These are phyloP conservation scores for Candida broadrunensis DNA, from an alignment of 805 yeast genomes.

Conservation along the genomic window DNA sequence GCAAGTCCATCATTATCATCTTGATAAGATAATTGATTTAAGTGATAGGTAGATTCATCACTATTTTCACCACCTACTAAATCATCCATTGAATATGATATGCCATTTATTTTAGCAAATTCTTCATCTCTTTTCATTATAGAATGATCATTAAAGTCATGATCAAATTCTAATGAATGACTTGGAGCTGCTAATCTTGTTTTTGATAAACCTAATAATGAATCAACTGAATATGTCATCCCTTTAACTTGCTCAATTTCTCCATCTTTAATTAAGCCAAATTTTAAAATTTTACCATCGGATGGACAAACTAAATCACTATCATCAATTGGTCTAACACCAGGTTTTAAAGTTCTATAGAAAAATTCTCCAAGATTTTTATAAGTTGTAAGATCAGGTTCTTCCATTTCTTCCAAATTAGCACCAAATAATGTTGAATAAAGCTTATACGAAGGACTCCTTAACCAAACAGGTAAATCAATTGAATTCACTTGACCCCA, in stretches of 20 bases:
- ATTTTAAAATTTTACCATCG: constrained; percentile 85
- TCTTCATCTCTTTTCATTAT: constrained; percentile 58
- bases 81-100: constrained; percentile 67
- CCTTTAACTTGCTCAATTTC: constrained; percentile 97
- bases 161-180: constrained; percentile 45
- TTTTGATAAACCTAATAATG: constrained; percentile 69
- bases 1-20: constrained; percentile 68
- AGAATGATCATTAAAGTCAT: constrained; percentile 36
- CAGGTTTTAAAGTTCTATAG: constrained; percentile 76
- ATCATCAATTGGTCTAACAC: constrained; percentile 69
- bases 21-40: constrained; percentile 47
- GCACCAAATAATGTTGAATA: constrained; percentile 85
- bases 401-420: constrained; percentile 83
- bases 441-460: constrained; percentile 76
- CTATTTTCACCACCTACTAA: constrained; percentile 54
- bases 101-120: constrained; percentile 76
- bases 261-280: constrained; percentile 78
- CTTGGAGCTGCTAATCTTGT: constrained; percentile 54
- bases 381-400: constrained; percentile 72
- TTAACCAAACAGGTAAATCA: constrained; percentile 81
- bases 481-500: constrained; percentile 93
- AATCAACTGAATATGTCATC: constrained; percentile 85
- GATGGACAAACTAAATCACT: constrained; percentile 81
- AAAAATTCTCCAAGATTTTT: constrained; percentile 87
- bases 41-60: constrained; percentile 33